Percentiles rank a stretch among this genome's conserved stretches.
phyloP scores from a whole-genome alignment of 345 rosid genomes.

The Litchi chinensis region DNA sequence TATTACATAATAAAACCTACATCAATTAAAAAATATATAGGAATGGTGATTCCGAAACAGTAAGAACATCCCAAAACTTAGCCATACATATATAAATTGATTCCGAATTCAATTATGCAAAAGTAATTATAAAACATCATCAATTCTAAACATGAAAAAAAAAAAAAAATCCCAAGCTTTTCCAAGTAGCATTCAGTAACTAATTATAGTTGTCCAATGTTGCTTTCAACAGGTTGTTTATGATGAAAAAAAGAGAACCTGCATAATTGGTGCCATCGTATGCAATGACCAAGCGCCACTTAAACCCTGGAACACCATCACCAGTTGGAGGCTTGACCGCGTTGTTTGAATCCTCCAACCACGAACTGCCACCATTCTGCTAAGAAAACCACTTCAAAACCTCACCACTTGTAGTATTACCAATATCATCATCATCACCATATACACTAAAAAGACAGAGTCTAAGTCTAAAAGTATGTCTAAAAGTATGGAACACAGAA shows the following conservation, averaged over 20 bases:
- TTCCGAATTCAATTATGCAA: neutral
- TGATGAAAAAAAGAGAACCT: slow-evolving; percentile 38
- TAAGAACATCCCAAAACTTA: neutral
- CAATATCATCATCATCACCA: neutral
- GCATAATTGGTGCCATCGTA: slow-evolving; percentile 82
- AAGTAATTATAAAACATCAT: too few relatives aligned
- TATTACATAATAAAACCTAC: neutral
- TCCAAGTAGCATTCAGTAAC: neutral
- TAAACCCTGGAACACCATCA: slow-evolving; percentile 34
- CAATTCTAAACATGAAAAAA: neutral
- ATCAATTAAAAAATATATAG: neutral
- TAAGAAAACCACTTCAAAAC: neutral
- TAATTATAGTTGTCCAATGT: neutral
- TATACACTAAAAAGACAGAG: neutral
- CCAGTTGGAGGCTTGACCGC: slow-evolving; percentile 29
- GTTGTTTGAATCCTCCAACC: slow-evolving; percentile 21
- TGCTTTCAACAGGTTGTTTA: neutral
- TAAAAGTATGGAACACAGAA: neutral
- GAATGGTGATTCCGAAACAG: neutral
- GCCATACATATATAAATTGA: neutral
- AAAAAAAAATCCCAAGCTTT: neutral
- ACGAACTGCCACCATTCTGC: slow-evolving; percentile 25
- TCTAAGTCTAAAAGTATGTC: neutral
- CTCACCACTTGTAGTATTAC: neutral
- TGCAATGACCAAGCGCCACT: slow-evolving; percentile 85